phyloP scores from a whole-genome alignment of 768 basidiomycete genomes.

The Rhodotorula taiwanensis region DNA sequence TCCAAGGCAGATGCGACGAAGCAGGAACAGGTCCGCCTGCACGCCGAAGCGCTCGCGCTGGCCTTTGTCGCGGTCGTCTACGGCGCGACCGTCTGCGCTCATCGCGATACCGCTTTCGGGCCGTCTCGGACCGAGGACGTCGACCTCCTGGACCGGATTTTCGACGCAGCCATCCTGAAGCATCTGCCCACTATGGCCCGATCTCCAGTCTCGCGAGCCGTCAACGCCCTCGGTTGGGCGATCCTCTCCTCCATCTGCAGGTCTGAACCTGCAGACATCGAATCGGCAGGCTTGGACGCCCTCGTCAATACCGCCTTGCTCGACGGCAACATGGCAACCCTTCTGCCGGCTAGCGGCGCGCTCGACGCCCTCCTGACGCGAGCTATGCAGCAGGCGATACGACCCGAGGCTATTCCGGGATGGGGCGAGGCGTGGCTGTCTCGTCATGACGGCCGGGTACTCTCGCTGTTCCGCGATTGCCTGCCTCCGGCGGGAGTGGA shows the following conservation, averaged over 20 bases:
- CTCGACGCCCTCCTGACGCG: neutral
- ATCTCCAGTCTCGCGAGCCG: neutral
- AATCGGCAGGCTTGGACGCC: conserved; percentile 10
- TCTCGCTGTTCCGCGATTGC: conserved; percentile 6
- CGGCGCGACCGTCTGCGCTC: conserved; percentile 20
- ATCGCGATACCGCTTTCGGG: neutral
- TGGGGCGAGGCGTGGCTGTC: conserved; percentile 22
- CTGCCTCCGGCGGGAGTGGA: neutral
- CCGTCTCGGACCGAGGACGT: neutral
- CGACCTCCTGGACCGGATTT: conserved; percentile 14
- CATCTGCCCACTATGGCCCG: neutral
- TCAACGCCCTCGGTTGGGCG: conserved; percentile 11
- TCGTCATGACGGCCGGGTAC: conserved; percentile 5
- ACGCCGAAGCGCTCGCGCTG: conserved; percentile 23
- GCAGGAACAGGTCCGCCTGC: neutral
- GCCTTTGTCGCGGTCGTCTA: neutral
- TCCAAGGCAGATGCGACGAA: neutral
- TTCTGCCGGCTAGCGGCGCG: neutral
- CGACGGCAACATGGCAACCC: neutral
- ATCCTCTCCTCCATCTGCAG: conserved; percentile 18
- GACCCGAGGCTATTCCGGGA: neutral
- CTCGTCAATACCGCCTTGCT: conserved; percentile 31
- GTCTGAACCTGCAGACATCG: neutral
- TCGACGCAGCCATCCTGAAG: neutral
- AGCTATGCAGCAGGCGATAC: conserved; percentile 8